Base-by-base conservation (phyloP, 2,329 filamentous ascomycete species). In the Periconia sp. region DNA sequence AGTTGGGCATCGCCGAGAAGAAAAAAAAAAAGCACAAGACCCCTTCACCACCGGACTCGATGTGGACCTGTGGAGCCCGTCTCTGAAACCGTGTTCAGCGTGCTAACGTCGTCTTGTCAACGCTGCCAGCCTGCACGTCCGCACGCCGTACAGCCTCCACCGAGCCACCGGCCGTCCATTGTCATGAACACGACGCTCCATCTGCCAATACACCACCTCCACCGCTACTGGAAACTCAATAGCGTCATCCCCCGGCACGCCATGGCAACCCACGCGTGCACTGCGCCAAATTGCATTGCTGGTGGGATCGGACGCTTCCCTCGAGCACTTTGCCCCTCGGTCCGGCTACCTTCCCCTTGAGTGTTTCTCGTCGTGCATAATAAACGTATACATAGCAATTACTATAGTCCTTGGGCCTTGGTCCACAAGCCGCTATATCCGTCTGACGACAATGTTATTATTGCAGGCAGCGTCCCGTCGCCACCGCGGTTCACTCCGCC, bases 71-170 rank as follows among this genome's bases (percentile, higher is more conserved):
- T 38, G 43, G 42, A 51, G 49, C 33, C 48, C 50, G 43, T 11
- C 56, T 50, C 60, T 64, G 64, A 68, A 66, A 68, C 64, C 54
- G 36, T 36, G 48, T 33, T 33, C 23, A 30, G 38, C 33, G 53
- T 60, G 54, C 57, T 52, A 59, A 54, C 47, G 46, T 49, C 36
- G n/a, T n/a, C n/a, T n/a, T n/a, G n/a, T n/a, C n/a, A 42, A 40
- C 34, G 36, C 39, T 40, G 24, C 26, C 23, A 37, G 23, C 29
- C 37, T 46, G 39, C 46, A 46, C 40, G 36, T n/a, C 41, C 35
- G 30, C 40, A 33, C 8, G 8, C 12, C 12, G 11, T 16, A 4
- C 35, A 37, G 46, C 42, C 46, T 50, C 38, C 47, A 41, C 34
- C 36, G 35, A 44, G 47, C 43, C n/a, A 36, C 34, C 40, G 40